A percentile compares a stretch with the other conserved stretches of the same genome.
Evolutionary conservation across 352 stramenopile species (phyloP).

Genomic region (Chrysophaeum taylorii): DNA sequence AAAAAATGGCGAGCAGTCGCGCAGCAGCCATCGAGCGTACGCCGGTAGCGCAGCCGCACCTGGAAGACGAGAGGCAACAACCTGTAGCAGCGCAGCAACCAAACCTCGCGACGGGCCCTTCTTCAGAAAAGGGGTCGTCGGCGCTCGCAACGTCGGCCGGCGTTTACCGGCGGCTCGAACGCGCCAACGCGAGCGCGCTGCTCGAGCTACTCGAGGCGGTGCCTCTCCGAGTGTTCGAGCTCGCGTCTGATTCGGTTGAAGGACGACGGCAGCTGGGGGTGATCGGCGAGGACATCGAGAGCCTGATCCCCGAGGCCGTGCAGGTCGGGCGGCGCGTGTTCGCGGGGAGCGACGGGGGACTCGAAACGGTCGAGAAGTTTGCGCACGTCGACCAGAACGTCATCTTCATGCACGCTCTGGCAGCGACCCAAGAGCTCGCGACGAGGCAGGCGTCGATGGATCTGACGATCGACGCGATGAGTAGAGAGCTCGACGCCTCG

Average conservation of each 20-base stretch:
- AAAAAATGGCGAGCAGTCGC: too few species aligned
- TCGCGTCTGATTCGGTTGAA: constrained; percentile 60
- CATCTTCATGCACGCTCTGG: constrained; percentile 79
- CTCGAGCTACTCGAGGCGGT: constrained; percentile 8
- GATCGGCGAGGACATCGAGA: constrained; percentile 47
- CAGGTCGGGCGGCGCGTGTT: constrained; percentile 43
- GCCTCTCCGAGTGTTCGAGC: constrained; percentile 37
- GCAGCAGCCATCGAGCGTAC: too few species aligned
- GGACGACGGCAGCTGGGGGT: constrained; percentile 57
- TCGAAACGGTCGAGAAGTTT: constrained; percentile 52
- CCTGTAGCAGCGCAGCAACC: too few species aligned
- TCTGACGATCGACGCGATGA: constrained; percentile 25
- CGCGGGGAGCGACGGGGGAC: neutral
- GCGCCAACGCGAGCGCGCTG: constrained; percentile 11
- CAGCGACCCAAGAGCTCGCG: constrained; percentile 67
- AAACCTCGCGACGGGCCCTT: too few species aligned
- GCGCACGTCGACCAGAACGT: constrained; percentile 69
- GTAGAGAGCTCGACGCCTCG: neutral
- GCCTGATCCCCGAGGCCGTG: constrained; percentile 56
- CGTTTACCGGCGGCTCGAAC: constrained; percentile 16
- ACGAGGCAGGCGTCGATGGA: constrained; percentile 38
- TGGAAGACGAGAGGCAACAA: too few species aligned
- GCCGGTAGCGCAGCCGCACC: too few species aligned
- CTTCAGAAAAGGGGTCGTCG: too few species aligned
- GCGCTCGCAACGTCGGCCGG: neutral